These are phyloP conservation scores for Dichotomopilus funicola DNA, from an alignment of 2,329 filamentous ascomycete species.

Conservation along the genomic window DNA sequence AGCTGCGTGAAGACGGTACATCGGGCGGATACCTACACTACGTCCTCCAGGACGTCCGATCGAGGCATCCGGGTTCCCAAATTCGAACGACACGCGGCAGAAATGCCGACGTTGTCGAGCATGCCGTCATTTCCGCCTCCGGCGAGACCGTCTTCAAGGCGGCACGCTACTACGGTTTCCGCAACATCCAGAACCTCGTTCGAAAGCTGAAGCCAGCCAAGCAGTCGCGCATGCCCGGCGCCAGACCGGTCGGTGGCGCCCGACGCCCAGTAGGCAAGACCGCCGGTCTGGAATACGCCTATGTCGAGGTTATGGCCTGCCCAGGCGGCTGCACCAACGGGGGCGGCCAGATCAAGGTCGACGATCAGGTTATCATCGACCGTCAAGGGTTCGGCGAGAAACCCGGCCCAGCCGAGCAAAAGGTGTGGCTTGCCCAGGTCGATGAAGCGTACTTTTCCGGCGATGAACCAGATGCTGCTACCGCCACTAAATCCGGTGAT, in stretches of 20 bases:
- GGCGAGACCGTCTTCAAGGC: constrained; percentile 64
- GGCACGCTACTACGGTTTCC: constrained; percentile 92
- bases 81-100: constrained; percentile 70
- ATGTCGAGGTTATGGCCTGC: constrained; percentile 98
- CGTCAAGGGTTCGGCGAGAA: constrained; percentile 45
- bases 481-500: constrained; percentile 23
- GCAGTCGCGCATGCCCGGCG: constrained; percentile 73
- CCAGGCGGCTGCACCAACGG: constrained; percentile 98
- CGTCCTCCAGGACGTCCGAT: constrained; percentile 68
- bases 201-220: constrained; percentile 79
- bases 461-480: constrained; percentile 44
- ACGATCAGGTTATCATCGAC: constrained; percentile 60
- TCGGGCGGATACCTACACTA: constrained; percentile 88
- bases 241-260: constrained; percentile 51
- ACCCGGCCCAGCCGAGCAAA: constrained; percentile 71
- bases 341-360: constrained; percentile 87
- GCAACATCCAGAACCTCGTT: constrained; percentile 97
- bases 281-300: constrained; percentile 64
- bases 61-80: constrained; percentile 62
- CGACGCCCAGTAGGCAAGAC: constrained; percentile 47
- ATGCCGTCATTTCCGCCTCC: constrained; percentile 54
- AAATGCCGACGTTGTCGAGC: constrained; percentile 88
- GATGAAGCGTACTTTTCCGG: constrained; percentile 88
- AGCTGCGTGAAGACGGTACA: constrained; percentile 58
- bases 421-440: constrained; percentile 72